These are phyloP conservation scores for Talaromyces rugulosus DNA, from an alignment of 2,329 filamentous ascomycete genomes.

Conservation along the genomic window DNA sequence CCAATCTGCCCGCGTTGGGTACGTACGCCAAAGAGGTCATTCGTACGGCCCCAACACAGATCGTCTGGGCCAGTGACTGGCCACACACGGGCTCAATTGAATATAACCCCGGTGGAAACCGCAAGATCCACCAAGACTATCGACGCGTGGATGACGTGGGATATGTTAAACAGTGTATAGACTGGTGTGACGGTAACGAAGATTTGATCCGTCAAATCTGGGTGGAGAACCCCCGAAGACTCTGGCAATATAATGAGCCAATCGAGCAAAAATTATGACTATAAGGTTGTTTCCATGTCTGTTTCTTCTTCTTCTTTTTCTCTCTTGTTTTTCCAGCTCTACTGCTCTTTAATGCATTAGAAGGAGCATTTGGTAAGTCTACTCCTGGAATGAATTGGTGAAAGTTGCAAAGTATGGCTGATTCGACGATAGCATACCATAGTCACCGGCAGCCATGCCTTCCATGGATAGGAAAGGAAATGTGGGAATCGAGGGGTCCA, in stretches of 20 bases:
- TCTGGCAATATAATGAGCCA: constrained; percentile 7
- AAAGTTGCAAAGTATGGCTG: background rate
- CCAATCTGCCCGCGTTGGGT: constrained; percentile 3
- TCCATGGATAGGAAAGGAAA: background rate
- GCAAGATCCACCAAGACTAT: constrained; percentile 4
- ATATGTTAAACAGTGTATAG: constrained; percentile 4
- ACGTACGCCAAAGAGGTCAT: constrained; percentile 2
- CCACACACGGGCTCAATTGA: constrained; percentile 8
- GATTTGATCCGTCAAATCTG: constrained; percentile 6
- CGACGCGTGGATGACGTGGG: constrained; percentile 1
- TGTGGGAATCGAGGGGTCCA: background rate
- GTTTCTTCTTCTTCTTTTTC: background rate
- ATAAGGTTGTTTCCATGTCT: background rate
- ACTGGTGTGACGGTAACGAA: background rate
- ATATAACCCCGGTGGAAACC: constrained; percentile 4
- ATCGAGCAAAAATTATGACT: background rate
- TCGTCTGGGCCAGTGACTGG: constrained; percentile 11
- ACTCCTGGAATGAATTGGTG: background rate
- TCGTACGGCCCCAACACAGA: background rate
- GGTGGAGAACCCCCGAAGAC: constrained; percentile 8
- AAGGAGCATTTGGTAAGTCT: background rate
- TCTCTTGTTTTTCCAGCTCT: background rate
- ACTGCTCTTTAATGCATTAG: background rate
- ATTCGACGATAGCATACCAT: constrained; percentile 1
- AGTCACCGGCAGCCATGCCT: background rate